These are phyloP conservation scores for Aspergillus japonicus DNA, from an alignment of 2,329 filamentous ascomycete species.

Conservation along the genomic window DNA sequence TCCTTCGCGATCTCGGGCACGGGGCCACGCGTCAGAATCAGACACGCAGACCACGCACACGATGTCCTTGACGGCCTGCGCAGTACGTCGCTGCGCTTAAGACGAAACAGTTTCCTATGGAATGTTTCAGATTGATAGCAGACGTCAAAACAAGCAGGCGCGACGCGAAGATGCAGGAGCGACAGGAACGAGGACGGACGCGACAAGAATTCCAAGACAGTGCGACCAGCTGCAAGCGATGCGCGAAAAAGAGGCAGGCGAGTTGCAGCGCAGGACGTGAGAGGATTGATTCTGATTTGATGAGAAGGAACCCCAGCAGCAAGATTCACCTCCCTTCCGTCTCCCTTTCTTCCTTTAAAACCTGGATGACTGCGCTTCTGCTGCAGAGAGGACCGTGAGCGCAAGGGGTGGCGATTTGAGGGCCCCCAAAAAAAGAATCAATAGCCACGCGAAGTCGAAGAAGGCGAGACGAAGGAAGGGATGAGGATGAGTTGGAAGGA, in stretches of 20 bases:
- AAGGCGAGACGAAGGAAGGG: constrained; percentile 20
- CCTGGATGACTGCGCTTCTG: constrained; percentile 12
- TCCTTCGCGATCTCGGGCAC: constrained; percentile 14
- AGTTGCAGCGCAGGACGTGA: constrained; percentile 11
- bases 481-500: constrained; percentile 13
- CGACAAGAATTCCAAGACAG: constrained; percentile 19
- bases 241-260: constrained; percentile 14
- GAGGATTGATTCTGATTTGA: constrained; percentile 13
- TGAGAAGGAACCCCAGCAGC: constrained; percentile 19
- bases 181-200: constrained; percentile 19
- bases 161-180: constrained; percentile 25
- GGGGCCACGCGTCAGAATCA: constrained; percentile 19
- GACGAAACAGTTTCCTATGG: constrained; percentile 20
- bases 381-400: constrained; percentile 13
- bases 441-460: constrained; percentile 24
- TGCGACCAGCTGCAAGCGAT: constrained; percentile 13
- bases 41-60: not conserved
- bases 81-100: constrained; percentile 10
- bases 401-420: constrained; percentile 23
- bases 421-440: constrained; percentile 16
- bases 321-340: constrained; percentile 24
- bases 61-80: constrained; percentile 5
- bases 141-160: constrained; percentile 24
- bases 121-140: constrained; percentile 33
- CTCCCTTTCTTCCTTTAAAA: constrained; percentile 27